Conservation (phyloP, 164 flowering plant species). For the Magnolia sinica region DNA sequence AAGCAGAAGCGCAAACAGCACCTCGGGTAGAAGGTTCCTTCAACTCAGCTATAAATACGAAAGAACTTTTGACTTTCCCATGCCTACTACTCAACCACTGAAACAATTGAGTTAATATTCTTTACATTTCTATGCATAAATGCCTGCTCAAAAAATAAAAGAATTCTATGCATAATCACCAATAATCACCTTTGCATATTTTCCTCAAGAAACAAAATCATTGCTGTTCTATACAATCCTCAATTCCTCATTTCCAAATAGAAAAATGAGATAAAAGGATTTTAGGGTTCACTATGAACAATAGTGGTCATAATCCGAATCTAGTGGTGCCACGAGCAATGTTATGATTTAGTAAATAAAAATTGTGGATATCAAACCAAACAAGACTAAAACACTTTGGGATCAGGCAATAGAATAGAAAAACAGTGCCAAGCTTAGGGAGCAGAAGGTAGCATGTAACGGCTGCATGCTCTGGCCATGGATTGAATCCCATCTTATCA, state of each 20-base stretch:
- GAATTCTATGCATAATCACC: neutral
- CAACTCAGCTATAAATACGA: neutral
- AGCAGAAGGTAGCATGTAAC: neutral
- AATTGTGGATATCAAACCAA: neutral
- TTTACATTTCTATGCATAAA: neutral
- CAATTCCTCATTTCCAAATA: neutral
- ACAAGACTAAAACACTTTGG: neutral
- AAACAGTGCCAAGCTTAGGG: neutral
- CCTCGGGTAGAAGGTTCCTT: too few relatives aligned
- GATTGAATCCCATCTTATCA: neutral
- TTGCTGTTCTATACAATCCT: neutral
- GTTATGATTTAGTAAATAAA: neutral
- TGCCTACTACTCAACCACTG: neutral
- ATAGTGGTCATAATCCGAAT: neutral
- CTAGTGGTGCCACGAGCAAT: neutral
- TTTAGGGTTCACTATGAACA: neutral
- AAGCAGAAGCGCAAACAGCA: too few relatives aligned
- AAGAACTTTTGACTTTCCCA: neutral
- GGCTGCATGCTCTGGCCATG: neutral
- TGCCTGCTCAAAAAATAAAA: too few relatives aligned
- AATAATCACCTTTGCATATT: neutral
- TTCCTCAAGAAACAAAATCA: neutral
- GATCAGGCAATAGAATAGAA: neutral
- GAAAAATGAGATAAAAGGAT: neutral
- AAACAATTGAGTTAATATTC: neutral